phyloP scores from a whole-genome alignment of 1,284 basidiomycete genomes.

The Marasmius fiardii region DNA sequence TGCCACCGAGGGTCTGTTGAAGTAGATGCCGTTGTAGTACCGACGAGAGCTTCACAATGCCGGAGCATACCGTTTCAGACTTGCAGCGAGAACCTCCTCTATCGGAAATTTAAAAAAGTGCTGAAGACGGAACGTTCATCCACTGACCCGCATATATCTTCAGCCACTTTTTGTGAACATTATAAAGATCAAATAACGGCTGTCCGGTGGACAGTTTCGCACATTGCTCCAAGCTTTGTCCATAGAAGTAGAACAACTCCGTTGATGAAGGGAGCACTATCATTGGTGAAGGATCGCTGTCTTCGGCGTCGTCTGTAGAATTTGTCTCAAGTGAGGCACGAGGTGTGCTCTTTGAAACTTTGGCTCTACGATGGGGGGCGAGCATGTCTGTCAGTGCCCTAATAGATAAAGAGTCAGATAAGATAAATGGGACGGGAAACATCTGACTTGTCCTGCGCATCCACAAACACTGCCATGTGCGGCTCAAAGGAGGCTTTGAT shows the following conservation, averaged over 20 bases:
- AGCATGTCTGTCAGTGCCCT: slow-evolving; percentile 83
- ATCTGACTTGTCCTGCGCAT: slow-evolving; percentile 88
- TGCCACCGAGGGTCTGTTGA: slow-evolving; percentile 23
- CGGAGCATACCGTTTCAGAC: slow-evolving; percentile 47
- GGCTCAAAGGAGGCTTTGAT: slow-evolving; percentile 90
- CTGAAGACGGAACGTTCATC: slow-evolving; percentile 3
- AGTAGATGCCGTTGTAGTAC: slow-evolving; percentile 27
- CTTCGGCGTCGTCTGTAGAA: slow-evolving; percentile 38
- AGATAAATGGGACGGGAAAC: neutral
- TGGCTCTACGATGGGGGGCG: slow-evolving; percentile 66
- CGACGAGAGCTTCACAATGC: neutral
- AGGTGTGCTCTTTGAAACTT: slow-evolving; percentile 36
- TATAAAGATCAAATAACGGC: slow-evolving; percentile 76
- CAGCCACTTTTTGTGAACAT: slow-evolving; percentile 90
- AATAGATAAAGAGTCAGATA: slow-evolving; percentile 5
- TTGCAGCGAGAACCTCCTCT: slow-evolving; percentile 84
- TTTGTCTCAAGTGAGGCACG: slow-evolving; percentile 68
- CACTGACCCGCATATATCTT: slow-evolving; percentile 85
- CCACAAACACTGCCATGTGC: slow-evolving; percentile 91
- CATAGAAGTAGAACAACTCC: slow-evolving; percentile 97
- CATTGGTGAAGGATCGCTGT: slow-evolving; percentile 42
- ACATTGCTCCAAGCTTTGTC: slow-evolving; percentile 92
- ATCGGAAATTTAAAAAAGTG: slow-evolving; percentile 7
- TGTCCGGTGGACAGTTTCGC: slow-evolving; percentile 82
- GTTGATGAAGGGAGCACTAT: slow-evolving; percentile 90